phyloP scores from a whole-genome alignment of 2,329 filamentous ascomycete genomes.

The Zasmidium citrigriseum region DNA sequence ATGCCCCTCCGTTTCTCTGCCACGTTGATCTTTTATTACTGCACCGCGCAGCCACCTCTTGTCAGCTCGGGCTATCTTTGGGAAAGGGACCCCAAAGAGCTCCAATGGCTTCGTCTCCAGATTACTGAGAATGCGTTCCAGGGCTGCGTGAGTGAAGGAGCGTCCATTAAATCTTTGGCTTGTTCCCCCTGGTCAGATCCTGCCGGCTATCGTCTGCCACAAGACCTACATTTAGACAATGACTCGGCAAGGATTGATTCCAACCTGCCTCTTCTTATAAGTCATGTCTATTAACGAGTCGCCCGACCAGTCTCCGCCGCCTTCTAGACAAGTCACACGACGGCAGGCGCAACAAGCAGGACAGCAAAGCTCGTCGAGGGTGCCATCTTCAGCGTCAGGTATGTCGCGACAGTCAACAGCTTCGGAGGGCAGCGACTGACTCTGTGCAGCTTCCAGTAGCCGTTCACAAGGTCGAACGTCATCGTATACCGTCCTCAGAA shows the following conservation, averaged over 20 bases:
- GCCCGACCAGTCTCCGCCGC: background rate
- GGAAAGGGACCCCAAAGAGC: background rate
- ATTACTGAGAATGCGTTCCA: background rate
- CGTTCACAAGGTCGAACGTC: background rate
- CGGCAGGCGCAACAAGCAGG: background rate
- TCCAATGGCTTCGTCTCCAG: background rate
- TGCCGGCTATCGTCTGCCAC: background rate
- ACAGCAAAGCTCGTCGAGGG: slow-evolving; percentile 1
- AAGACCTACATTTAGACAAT: background rate
- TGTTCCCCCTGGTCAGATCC: background rate
- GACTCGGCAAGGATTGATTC: background rate
- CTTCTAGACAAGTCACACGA: background rate
- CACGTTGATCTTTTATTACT: background rate
- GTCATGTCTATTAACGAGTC: slow-evolving; percentile 1
- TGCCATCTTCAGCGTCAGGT: background rate
- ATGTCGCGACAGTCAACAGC: background rate
- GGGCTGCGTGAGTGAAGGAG: background rate
- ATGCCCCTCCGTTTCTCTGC: background rate
- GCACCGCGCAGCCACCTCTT: background rate
- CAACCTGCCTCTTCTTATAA: background rate
- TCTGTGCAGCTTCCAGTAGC: background rate
- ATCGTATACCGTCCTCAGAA: slow-evolving; percentile 2
- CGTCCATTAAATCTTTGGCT: background rate
- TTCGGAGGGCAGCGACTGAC: background rate
- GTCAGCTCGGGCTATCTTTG: background rate